Conservation (phyloP, 2,329 filamentous ascomycete species). For the Raffaelea arxii region DNA sequence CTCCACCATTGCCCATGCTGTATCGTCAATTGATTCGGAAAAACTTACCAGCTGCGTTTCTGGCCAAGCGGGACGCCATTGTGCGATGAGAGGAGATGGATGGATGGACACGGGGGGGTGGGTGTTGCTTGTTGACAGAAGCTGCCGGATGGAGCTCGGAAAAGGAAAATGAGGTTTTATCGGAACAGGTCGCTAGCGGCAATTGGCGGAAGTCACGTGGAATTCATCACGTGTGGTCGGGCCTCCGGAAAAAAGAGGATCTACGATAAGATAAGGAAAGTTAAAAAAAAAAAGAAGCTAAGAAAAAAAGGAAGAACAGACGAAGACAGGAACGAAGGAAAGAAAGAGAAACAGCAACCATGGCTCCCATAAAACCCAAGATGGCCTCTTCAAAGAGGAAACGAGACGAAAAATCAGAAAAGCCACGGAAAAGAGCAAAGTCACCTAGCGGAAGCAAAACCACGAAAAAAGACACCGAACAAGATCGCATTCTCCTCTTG, state of each 20-base stretch:
- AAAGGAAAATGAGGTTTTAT: conserved; percentile 35
- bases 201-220: conserved; percentile 23
- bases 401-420: too few species aligned
- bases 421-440: too few species aligned
- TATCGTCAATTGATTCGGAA: not conserved
- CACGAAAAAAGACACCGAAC: conserved; percentile 18
- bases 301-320: too few species aligned
- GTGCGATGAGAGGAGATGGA: conserved; percentile 47
- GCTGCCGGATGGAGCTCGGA: conserved; percentile 12
- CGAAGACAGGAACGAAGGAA: too few species aligned
- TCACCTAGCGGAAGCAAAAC: not conserved
- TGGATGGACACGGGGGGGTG: not conserved
- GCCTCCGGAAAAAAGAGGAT: conserved; percentile 3
- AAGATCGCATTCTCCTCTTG: conserved; percentile 60
- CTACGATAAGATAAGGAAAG: too few species aligned
- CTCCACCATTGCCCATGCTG: too few species aligned
- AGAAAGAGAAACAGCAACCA: too few species aligned
- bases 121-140: conserved; percentile 6
- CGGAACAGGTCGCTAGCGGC: conserved; percentile 13
- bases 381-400: too few species aligned
- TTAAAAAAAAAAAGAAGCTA: too few species aligned
- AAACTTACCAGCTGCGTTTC: conserved; percentile 83
- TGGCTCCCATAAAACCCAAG: too few species aligned
- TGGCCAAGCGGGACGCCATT: conserved; percentile 98
- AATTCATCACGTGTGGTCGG: conserved; percentile 1